These are phyloP conservation scores for Pisolithus microcarpus DNA, from an alignment of 768 basidiomycete genomes.

Conservation along the genomic window DNA sequence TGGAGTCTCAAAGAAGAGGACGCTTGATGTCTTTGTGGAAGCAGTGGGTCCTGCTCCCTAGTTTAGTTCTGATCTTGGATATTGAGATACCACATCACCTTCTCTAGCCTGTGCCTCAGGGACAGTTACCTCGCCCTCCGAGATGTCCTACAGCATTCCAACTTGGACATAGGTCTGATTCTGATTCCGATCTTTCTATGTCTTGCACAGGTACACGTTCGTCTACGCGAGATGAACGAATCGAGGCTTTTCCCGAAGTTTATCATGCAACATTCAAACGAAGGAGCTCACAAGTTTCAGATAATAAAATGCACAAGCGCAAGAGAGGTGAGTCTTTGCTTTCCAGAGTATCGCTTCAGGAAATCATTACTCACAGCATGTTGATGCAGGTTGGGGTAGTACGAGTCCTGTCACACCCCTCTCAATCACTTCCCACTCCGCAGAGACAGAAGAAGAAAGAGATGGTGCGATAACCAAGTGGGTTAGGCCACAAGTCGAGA, in stretches of 20 bases:
- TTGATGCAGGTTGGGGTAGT: neutral
- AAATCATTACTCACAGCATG: conserved; percentile 1
- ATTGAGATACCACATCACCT: conserved; percentile 4
- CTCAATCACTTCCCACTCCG: conserved; percentile 16
- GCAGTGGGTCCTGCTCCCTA: conserved; percentile 31
- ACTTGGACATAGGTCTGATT: conserved; percentile 10
- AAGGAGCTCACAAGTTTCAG: conserved; percentile 12
- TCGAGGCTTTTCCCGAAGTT: conserved; percentile 22
- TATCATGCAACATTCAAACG: conserved; percentile 9
- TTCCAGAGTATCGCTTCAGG: neutral
- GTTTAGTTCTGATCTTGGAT: neutral
- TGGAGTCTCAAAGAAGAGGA: conserved; percentile 44
- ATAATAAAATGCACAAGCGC: conserved; percentile 12
- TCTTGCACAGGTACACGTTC: conserved; percentile 5
- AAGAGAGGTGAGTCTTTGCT: neutral
- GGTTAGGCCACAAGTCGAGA: conserved; percentile 37
- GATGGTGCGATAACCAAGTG: conserved; percentile 37
- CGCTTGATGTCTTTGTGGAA: conserved; percentile 54
- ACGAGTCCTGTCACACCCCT: conserved; percentile 15
- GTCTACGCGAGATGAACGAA: conserved; percentile 21
- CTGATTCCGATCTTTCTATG: conserved; percentile 13
- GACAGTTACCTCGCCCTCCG: conserved; percentile 22
- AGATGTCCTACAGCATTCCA: conserved; percentile 4
- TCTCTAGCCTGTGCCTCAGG: conserved; percentile 19
- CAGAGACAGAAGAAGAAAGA: conserved; percentile 32